Percentiles rank a stretch among this genome's conserved stretches.
Conservation (phyloP, 2,329 filamentous ascomycete species). For the Pseudogymnoascus sp. region DNA sequence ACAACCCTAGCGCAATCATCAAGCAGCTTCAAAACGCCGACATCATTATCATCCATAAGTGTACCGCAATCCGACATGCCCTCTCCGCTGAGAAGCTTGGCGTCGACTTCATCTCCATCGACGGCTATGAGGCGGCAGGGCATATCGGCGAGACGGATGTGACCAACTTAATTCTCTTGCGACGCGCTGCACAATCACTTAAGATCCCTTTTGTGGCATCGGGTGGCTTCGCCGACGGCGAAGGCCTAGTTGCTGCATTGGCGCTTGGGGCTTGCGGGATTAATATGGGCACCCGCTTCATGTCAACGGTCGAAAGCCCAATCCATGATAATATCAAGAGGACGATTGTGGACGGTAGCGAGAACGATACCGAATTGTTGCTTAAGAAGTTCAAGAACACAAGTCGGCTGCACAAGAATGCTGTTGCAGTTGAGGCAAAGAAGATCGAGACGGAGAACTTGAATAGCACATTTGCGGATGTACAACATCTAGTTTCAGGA, state of each 20-base stretch:
- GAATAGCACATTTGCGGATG: slow-evolving; percentile 77
- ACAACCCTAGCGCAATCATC: slow-evolving; percentile 82
- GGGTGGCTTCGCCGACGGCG: slow-evolving; percentile 85
- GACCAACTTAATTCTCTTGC: slow-evolving; percentile 78
- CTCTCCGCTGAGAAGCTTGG: slow-evolving; percentile 82
- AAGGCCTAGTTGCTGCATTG: slow-evolving; percentile 80
- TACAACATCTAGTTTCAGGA: slow-evolving; percentile 77
- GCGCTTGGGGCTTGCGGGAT: slow-evolving; percentile 80
- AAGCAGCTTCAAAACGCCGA: slow-evolving; percentile 72
- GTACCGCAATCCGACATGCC: slow-evolving; percentile 86
- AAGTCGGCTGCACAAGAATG: slow-evolving; percentile 76
- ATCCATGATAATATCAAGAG: slow-evolving; percentile 88
- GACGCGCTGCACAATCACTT: slow-evolving; percentile 67
- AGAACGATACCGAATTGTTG: slow-evolving; percentile 82
- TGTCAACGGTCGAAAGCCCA: slow-evolving; percentile 81
- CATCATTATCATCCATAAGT: slow-evolving; percentile 82
- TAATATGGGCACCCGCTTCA: slow-evolving; percentile 95
- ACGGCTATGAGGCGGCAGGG: slow-evolving; percentile 88
- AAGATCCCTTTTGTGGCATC: slow-evolving; percentile 58
- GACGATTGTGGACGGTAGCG: slow-evolving; percentile 74
- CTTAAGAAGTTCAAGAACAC: slow-evolving; percentile 87
- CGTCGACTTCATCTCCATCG: slow-evolving; percentile 88
- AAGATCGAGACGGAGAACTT: slow-evolving; percentile 74
- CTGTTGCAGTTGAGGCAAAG: slow-evolving; percentile 70
- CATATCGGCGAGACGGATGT: slow-evolving; percentile 80